Base-by-base conservation (phyloP, 352 stramenopile genomes). In the Pythium rhizo-oryzae region DNA sequence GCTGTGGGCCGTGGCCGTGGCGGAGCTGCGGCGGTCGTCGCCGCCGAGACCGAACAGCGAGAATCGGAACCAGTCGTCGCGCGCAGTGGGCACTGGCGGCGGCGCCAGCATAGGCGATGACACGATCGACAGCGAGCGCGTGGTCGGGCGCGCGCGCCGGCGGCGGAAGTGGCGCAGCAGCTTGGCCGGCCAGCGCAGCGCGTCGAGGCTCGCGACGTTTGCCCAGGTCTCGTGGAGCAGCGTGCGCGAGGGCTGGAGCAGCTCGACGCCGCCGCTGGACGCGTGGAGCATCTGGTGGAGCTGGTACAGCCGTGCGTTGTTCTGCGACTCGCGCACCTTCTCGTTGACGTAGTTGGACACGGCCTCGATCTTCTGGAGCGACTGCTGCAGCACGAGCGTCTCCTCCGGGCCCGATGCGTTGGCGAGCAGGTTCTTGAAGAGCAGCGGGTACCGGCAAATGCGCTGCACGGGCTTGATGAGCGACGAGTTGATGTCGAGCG, bases 401-500 rank as follows among this genome's bases (percentile, higher is more conserved):
- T 88, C 76, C 15, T 82, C 63, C 2, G 75, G 65, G 9, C 60
- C 61, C 2, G 51, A 60, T 5, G 76, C 76, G 37, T 81, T 82
- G 28, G 75, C 58, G 24, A 80, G 74, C 11, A 90, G 67, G 28
- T 78, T 79, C 3, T 70, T 72, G 43, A 91, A 84, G 23, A 92
- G 70, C 50, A 92, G 62, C 16, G 82, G 79, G 56, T 92, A 92
- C 37, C 77, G 79, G 46, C 80, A 92, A 59, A 92, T 86, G 21
- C 84, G 81, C 47, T 92, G 84, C 24, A 90, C 82, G 25, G 84
- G 82, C 41, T 92, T 92, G 62, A 92, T 91, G 18, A 92, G 72
- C 18, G 85, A 70, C 9, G 80, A 89, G 41, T 81, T 70, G 19
- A 88, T 74, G 53, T 89, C 80, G 30, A 84, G 53, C 33, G 57